A percentile compares a stretch with the other conserved stretches of the same genome.
These are phyloP conservation scores for Xylariaceae sp. DNA, from an alignment of 2,329 filamentous ascomycete genomes.

Conservation along the genomic window DNA sequence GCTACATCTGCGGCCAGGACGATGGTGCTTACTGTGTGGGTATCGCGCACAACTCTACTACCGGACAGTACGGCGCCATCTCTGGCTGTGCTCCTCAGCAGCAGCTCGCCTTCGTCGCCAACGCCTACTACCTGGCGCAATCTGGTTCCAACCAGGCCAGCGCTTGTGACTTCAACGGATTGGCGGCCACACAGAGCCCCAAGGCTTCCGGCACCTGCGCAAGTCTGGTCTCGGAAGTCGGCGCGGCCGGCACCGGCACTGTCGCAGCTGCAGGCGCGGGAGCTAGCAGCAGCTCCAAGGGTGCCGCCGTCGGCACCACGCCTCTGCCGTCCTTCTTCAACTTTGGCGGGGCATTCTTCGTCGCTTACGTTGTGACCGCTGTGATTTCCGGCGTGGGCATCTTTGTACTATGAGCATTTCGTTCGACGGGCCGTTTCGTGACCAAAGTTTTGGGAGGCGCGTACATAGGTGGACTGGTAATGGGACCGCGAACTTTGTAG, in stretches of 20 bases:
- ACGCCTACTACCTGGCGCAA: conserved; percentile 55
- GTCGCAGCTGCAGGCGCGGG: conserved; percentile 40
- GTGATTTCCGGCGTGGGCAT: conserved; percentile 45
- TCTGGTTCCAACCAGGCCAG: conserved; percentile 42
- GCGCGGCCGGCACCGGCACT: conserved; percentile 49
- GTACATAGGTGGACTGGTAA: too few relatives aligned
- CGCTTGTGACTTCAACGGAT: conserved; percentile 66
- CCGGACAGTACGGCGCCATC: conserved; percentile 67
- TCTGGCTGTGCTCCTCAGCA: conserved; percentile 65
- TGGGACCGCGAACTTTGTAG: too few relatives aligned
- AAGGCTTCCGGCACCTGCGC: conserved; percentile 46
- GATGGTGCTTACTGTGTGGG: conserved; percentile 51
- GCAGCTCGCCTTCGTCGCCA: conserved; percentile 66
- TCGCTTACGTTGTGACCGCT: conserved; percentile 41
- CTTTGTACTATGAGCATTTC: conserved; percentile 45
- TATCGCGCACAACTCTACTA: conserved; percentile 59
- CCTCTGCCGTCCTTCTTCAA: conserved; percentile 20
- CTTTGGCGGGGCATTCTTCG: conserved; percentile 29
- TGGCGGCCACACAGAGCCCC: conserved; percentile 47
- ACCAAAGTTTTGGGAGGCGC: too few relatives aligned
- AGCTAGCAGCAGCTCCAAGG: conserved; percentile 33
- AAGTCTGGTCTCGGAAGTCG: conserved; percentile 54
- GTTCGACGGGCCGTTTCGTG: too few relatives aligned
- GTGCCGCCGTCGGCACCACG: conserved; percentile 35
- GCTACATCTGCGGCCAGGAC: conserved; percentile 58